Evolutionary conservation across 352 stramenopile species (phyloP), one percentile per base, ranked within the genome.

Genomic region (Globisporangium splendens): DNA sequence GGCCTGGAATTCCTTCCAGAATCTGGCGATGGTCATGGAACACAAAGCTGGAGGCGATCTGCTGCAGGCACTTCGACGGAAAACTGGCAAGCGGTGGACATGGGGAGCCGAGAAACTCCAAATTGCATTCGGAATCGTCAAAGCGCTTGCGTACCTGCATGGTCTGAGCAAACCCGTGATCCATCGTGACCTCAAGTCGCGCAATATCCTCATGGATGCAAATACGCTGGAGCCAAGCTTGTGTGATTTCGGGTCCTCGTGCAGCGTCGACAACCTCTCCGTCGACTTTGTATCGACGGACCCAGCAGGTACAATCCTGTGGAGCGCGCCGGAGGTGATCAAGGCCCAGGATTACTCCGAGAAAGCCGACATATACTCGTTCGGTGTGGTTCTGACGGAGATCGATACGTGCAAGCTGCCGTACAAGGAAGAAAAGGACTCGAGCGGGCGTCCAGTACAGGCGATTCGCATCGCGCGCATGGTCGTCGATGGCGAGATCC

Each of bases 1-100:
- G 58, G 76, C 77, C 13, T 90, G 77, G 75, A 81, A 77, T 39
- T 79, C 70, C 4, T 83, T 88, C 52, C 75, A 83, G 50, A 79
- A 84, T 39, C 53, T 84, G 14, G 64, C 76, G 21, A 69, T 76
- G 46, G 61, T 83, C 38, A 70, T 79, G 46, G 75, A 86, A 46
- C 66, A 75, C 47, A 65, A 74, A 11, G 58, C 63, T 11, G 73
- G 75, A 12, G 73, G 77, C 13, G 75, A 86, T 50, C 53, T 88
- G 18, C 71, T 69, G 6, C 35, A 46, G 5, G 46, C 35, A 5
- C 46, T 54, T 15, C 46, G 54, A 20, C 18, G 46, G 31, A 54
- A 48, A 51, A 8, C 11, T 5, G 56, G 56, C 22, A 55, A 55
- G 22, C 15, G 49, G 20, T 56, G 48, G 56, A 50, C 74, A 3